phyloP scores from a whole-genome alignment of 2,329 filamentous ascomycete genomes.

The Colletotrichum spaethianum region DNA sequence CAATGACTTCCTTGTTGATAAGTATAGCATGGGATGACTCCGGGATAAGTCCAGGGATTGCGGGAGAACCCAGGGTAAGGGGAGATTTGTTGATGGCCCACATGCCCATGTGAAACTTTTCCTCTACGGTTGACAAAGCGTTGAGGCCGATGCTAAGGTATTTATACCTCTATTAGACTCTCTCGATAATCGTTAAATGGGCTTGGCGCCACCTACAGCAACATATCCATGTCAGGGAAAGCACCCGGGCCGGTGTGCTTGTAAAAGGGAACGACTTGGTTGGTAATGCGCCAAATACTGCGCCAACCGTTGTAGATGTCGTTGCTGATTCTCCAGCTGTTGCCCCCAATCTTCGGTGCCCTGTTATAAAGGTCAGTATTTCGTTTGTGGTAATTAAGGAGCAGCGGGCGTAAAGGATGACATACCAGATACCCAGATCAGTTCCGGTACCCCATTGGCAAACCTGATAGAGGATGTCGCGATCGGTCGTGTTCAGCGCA shows the following conservation, averaged over 20 bases:
- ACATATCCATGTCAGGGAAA: conserved; percentile 68
- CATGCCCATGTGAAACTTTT: conserved; percentile 66
- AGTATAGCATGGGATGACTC: conserved; percentile 58
- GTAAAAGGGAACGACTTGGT: conserved; percentile 64
- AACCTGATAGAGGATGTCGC: conserved; percentile 62
- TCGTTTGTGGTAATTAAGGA: neutral
- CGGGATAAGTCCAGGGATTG: conserved; percentile 55
- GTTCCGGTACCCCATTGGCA: conserved; percentile 68
- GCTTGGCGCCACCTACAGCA: conserved; percentile 53
- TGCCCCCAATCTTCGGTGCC: conserved; percentile 47
- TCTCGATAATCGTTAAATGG: too few species aligned
- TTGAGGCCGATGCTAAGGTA: conserved; percentile 59
- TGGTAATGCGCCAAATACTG: conserved; percentile 65
- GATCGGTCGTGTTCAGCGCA: conserved; percentile 55
- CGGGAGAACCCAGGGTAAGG: conserved; percentile 61
- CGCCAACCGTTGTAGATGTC: conserved; percentile 67
- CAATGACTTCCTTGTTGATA: conserved; percentile 68
- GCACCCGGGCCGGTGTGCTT: conserved; percentile 60
- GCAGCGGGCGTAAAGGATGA: neutral
- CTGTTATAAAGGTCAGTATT: conserved; percentile 12
- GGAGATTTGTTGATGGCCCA: conserved; percentile 68
- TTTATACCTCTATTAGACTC: neutral
- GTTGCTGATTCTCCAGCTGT: conserved; percentile 67
- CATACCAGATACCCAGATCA: conserved; percentile 61
- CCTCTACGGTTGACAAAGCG: conserved; percentile 60